These are phyloP conservation scores for Tillandsia fasciculata DNA, from an alignment of 176 grass and related monocot species.

Conservation along the genomic window DNA sequence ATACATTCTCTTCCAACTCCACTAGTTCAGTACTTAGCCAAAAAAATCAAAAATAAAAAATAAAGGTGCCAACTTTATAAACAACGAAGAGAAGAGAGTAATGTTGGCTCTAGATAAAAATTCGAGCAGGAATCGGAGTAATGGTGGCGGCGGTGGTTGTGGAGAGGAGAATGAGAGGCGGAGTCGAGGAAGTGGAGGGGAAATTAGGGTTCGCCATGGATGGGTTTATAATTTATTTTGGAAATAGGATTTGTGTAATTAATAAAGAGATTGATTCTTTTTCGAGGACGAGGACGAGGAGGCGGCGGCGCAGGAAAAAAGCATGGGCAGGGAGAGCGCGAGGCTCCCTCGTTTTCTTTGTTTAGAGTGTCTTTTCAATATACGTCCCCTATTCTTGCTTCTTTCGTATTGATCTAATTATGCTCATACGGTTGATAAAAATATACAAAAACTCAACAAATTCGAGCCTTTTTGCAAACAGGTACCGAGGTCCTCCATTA, in stretches of 20 bases:
- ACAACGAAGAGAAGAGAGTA: not conserved
- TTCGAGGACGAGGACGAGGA: not conserved
- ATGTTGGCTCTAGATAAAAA: not conserved
- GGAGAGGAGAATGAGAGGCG: not conserved
- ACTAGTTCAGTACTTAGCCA: not conserved
- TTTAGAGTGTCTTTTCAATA: not conserved
- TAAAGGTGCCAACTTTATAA: not conserved
- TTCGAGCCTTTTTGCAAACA: too few relatives aligned
- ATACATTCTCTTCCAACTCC: not conserved
- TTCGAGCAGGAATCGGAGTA: not conserved
- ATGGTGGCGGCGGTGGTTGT: not conserved
- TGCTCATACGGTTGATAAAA: too few relatives aligned
- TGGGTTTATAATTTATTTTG: not conserved
- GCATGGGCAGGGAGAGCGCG: not conserved
- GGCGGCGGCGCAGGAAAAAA: not conserved
- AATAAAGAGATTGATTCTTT: not conserved
- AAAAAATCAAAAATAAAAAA: not conserved
- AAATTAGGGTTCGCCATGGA: not conserved
- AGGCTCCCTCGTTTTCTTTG: not conserved
- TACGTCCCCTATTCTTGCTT: too few relatives aligned
- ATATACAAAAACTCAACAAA: too few relatives aligned
- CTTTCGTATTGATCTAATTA: too few relatives aligned
- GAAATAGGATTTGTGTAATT: too few relatives aligned
- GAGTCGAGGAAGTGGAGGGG: not conserved
- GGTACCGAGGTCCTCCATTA: too few relatives aligned